A percentile compares a stretch with the other conserved stretches of the same genome.
phyloP scores from a whole-genome alignment of 2,329 filamentous ascomycete genomes.

The Neoarthrinium moseri region DNA sequence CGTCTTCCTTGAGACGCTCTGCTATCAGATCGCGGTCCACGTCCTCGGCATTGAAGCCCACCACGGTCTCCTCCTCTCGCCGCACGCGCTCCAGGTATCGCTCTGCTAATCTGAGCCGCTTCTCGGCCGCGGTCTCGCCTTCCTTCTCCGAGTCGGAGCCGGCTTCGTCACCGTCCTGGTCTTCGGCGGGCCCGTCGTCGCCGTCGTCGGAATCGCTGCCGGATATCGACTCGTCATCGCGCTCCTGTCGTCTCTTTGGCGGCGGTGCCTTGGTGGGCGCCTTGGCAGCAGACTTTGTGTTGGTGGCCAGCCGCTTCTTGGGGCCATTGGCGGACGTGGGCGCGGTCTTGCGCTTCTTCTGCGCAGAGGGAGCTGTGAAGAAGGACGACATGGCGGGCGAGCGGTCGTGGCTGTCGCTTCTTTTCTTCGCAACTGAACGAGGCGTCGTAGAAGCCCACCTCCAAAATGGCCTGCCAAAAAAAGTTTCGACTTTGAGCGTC shows the following conservation, averaged over 20 bases:
- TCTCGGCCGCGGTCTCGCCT: conserved; percentile 85
- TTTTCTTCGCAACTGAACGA: conserved; percentile 9
- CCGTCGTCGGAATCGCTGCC: conserved; percentile 75
- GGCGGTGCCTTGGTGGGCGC: conserved; percentile 35
- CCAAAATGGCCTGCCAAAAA: conserved; percentile 9
- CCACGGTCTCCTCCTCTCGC: conserved; percentile 73
- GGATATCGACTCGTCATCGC: conserved; percentile 78
- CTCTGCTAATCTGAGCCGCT: conserved; percentile 82
- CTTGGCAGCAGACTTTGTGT: conserved; percentile 30
- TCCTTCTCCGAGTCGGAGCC: conserved; percentile 68
- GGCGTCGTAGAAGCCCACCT: conserved; percentile 14
- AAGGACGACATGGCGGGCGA: conserved; percentile 79
- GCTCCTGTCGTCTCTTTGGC: conserved; percentile 46
- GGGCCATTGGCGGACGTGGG: conserved; percentile 48
- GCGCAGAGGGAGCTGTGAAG: conserved; percentile 83
- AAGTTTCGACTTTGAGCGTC: conserved; percentile 4
- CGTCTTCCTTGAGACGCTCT: conserved; percentile 85
- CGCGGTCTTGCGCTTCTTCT: conserved; percentile 85
- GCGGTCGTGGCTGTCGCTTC: conserved; percentile 14
- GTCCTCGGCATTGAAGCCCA: conserved; percentile 89
- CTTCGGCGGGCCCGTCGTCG: conserved; percentile 49
- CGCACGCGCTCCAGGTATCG: conserved; percentile 89
- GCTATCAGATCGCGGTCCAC: conserved; percentile 92
- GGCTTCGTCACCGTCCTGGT: conserved; percentile 44
- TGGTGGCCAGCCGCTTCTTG: conserved; percentile 57